Evolutionary conservation across 495 filamentous ascomycete genomes (phyloP).

Genomic region (Articulospora tetracladia): DNA sequence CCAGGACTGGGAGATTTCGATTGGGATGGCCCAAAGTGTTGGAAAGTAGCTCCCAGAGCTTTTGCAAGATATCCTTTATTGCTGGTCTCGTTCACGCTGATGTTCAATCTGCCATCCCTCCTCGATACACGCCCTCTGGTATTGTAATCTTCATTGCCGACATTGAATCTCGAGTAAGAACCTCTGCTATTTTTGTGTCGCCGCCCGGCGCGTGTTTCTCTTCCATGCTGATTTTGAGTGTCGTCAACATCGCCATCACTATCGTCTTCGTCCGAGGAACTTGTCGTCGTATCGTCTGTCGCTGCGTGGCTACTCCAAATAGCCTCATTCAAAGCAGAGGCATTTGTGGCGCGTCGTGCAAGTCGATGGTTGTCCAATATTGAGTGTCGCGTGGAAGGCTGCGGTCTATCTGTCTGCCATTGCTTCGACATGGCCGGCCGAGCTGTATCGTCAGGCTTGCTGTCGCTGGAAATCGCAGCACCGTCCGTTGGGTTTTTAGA

Average conservation of each 20-base stretch:
- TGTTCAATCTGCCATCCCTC: slow-evolving; percentile 65
- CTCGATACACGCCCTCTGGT: slow-evolving; percentile 63
- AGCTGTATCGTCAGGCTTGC: not conserved
- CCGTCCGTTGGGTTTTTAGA: not conserved
- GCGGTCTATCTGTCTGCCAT: slow-evolving; percentile 20
- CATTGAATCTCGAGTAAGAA: slow-evolving; percentile 39
- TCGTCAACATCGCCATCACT: not conserved
- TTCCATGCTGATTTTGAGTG: not conserved
- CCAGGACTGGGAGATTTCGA: not conserved
- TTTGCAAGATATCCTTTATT: slow-evolving; percentile 66
- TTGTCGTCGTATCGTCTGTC: slow-evolving; percentile 4
- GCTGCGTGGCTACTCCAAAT: slow-evolving; percentile 6
- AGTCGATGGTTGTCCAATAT: not conserved
- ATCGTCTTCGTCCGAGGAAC: slow-evolving; percentile 4
- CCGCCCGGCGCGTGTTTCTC: not conserved
- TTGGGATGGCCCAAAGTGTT: slow-evolving; percentile 28
- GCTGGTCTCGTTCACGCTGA: slow-evolving; percentile 58
- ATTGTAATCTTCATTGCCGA: slow-evolving; percentile 60
- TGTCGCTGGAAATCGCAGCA: not conserved
- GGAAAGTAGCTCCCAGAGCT: slow-evolving; percentile 57
- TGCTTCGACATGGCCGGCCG: slow-evolving; percentile 12
- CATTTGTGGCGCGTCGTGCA: slow-evolving; percentile 14
- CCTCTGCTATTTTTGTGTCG: not conserved
- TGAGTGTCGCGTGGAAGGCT: slow-evolving; percentile 11
- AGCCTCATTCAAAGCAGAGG: slow-evolving; percentile 15